Evolutionary conservation across 2,329 filamentous ascomycete species (phyloP), one percentile per base, ranked within the genome.

Genomic region (Pleomassaria siparia): DNA sequence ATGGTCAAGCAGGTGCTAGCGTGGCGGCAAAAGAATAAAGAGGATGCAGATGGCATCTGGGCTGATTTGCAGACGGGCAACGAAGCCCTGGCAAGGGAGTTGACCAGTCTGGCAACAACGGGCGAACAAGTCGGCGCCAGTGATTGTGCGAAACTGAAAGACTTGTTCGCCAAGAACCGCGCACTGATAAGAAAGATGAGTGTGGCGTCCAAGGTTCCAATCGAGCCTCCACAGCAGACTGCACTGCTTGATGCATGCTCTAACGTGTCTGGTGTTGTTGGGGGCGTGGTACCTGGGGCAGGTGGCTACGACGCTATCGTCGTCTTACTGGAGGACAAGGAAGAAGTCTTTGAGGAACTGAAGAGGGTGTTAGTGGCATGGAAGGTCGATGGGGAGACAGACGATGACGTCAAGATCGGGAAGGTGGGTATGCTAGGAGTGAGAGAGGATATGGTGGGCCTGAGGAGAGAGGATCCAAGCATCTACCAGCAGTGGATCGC

Each of bases 1-100:
- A 97, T 99, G 94, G 94, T 96, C 29, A 95, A 92, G 74, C 83
- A 89, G 66, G 89, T 99, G 12, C 78, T 97, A 2, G 80, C 81
- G 25, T 99, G 94, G 94, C 79, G 88, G 43, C 81, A 82, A 41
- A 72, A 80, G 40, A 83, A 89, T 16, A 73, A 78, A 0, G 78
- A 79, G 2, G 81, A 79, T n/a, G 85, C 91, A 1, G 81, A 83
- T 52, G 62, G 71, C 51, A 76, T 96, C 15, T 97, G 91, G 90
- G 79, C 80, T 39, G 76, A 81, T 1, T 73, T 99, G 49, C 90
- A 97, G 69, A 70, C 66, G 2, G 80, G 81, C 25, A 96, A 96
- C 65, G 85, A 90, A 58, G 77, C 73, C 11, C 74, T 99, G 2
- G 87, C 86, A 0, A 66, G 70, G 3, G 81, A 85, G 41, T 74